These are phyloP conservation scores for Sporothrix pallida DNA, from an alignment of 2,329 filamentous ascomycete genomes.

Conservation along the genomic window DNA sequence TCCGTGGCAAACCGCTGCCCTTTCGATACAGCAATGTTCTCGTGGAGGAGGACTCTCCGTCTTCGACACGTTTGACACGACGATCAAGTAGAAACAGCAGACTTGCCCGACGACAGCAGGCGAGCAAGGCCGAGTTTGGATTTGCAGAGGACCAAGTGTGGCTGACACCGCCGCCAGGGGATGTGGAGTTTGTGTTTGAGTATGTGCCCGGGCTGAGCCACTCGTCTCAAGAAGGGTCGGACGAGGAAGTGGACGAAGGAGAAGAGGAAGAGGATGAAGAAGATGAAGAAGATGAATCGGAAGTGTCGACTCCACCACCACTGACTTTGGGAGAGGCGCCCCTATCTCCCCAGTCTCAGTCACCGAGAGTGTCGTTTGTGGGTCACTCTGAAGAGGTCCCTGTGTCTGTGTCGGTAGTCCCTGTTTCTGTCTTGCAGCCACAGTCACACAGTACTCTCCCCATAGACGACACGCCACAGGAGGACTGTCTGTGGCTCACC, in stretches of 20 bases:
- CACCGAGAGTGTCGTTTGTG: not conserved
- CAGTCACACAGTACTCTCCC: not conserved
- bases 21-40: slow-evolving; percentile 28
- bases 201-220: slow-evolving; percentile 10
- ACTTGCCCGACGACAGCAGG: not conserved
- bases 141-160: slow-evolving; percentile 31
- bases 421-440: not conserved
- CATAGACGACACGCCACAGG: not conserved
- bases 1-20: slow-evolving; percentile 25
- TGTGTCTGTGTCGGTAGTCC: not conserved
- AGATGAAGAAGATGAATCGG: not conserved
- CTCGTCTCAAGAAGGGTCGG: not conserved
- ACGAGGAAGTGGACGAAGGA: slow-evolving; percentile 1
- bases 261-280: too few relatives aligned
- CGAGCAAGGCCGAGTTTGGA: slow-evolving; percentile 28
- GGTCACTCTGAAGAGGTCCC: not conserved
- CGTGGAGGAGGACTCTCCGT: not conserved
- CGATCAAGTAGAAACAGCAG: not conserved
- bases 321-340: not conserved
- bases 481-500: slow-evolving; percentile 3
- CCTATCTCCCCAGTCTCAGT: not conserved
- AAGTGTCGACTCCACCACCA: slow-evolving; percentile 8
- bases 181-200: slow-evolving; percentile 30
- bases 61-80: not conserved
- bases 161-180: slow-evolving; percentile 10